These are phyloP conservation scores for Cladophialophora exuberans DNA, from an alignment of 2,329 filamentous ascomycete genomes.

Conservation along the genomic window DNA sequence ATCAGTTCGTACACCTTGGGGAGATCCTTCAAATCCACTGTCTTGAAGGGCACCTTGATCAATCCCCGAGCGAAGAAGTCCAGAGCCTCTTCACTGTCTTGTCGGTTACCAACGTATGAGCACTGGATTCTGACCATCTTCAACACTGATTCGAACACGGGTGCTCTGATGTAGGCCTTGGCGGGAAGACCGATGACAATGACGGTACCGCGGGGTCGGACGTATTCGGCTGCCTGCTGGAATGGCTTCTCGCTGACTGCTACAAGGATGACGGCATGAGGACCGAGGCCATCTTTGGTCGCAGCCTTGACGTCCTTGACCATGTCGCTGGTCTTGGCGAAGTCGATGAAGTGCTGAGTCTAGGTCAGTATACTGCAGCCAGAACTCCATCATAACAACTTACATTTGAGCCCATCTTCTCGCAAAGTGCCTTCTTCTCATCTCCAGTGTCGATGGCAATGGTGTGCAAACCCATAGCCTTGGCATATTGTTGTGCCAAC, in stretches of 20 bases:
- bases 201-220: conserved; percentile 79
- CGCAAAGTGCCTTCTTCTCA: conserved; percentile 73
- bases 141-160: conserved; percentile 87
- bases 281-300: conserved; percentile 78
- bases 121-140: conserved; percentile 92
- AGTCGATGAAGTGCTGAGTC: conserved; percentile 72
- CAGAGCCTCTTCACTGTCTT: conserved; percentile 83
- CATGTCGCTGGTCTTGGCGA: conserved; percentile 72
- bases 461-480: conserved; percentile 81
- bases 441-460: conserved; percentile 83
- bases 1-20: conserved; percentile 78
- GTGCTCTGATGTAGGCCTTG: conserved; percentile 75
- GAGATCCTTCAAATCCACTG: conserved; percentile 77
- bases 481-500: conserved; percentile 83
- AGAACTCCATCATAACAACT: conserved; percentile 3
- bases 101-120: conserved; percentile 89
- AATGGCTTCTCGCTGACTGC: conserved; percentile 90
- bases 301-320: conserved; percentile 82
- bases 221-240: conserved; percentile 89
- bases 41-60: conserved; percentile 87
- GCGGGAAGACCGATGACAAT: conserved; percentile 89
- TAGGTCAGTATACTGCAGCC: conserved; percentile 19
- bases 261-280: conserved; percentile 83
- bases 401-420: conserved; percentile 68
- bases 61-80: conserved; percentile 85